Conservation (phyloP, 129 eudicot genomes). For the Saposhnikovia divaricata region DNA sequence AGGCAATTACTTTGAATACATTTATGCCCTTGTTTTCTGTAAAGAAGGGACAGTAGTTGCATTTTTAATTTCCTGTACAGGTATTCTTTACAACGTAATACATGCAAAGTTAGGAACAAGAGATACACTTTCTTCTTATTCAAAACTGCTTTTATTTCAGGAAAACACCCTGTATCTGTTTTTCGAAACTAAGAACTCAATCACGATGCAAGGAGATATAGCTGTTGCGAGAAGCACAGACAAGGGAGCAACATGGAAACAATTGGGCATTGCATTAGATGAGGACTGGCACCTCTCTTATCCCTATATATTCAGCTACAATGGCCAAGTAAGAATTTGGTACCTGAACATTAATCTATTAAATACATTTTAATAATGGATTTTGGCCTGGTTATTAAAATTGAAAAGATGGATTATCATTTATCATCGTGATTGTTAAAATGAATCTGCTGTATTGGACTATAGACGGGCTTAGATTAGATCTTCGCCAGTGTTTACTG, state of each 20-base stretch:
- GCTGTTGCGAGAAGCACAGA: constrained; percentile 73
- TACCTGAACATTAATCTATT: too few relatives aligned
- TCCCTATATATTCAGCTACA: constrained; percentile 70
- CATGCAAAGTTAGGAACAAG: not conserved
- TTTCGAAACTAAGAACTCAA: constrained; percentile 67
- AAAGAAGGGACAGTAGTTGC: not conserved
- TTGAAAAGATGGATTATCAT: too few relatives aligned
- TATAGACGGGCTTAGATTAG: too few relatives aligned
- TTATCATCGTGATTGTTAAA: too few relatives aligned
- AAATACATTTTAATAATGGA: too few relatives aligned
- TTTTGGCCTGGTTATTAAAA: too few relatives aligned
- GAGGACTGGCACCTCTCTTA: constrained; percentile 91
- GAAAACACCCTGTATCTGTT: constrained; percentile 63
- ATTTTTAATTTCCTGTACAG: not conserved
- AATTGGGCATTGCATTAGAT: constrained; percentile 66
- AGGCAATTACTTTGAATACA: not conserved
- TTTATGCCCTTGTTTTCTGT: not conserved
- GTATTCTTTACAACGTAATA: not conserved
- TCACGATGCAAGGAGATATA: constrained; percentile 87
- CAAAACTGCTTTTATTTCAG: constrained; percentile 30
- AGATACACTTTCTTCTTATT: not conserved
- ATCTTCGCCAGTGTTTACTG: too few relatives aligned
- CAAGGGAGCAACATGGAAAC: constrained; percentile 82
- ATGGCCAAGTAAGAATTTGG: constrained; percentile 43
- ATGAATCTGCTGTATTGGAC: too few relatives aligned